Evolutionary conservation across 1,139 yeast species (phyloP).

Genomic region (Nakaseomyces bracarensis): DNA sequence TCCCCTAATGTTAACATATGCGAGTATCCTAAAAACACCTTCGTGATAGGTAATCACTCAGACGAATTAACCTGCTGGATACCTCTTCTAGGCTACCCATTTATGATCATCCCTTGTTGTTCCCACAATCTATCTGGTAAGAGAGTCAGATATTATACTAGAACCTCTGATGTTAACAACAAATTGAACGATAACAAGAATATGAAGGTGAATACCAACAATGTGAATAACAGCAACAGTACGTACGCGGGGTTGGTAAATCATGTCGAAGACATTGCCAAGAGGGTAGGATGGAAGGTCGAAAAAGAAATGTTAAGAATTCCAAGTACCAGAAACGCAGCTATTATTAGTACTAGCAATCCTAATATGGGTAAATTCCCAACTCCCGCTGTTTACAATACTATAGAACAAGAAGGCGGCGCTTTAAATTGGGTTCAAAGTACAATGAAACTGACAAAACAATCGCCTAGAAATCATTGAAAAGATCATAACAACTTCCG

Average conservation of each 20-base stretch:
- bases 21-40: conserved; percentile 60
- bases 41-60: conserved; percentile 88
- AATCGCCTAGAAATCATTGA: conserved; percentile 28
- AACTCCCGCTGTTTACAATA: conserved; percentile 42
- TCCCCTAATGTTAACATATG: conserved; percentile 60
- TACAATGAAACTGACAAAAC: conserved; percentile 54
- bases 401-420: conserved; percentile 70
- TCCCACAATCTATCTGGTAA: conserved; percentile 80
- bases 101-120: conserved; percentile 91
- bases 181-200: conserved; percentile 9
- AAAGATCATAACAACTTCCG: background rate
- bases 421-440: conserved; percentile 87
- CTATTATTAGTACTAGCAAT: conserved; percentile 58
- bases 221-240: conserved; percentile 38
- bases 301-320: conserved; percentile 83
- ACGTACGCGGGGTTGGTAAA: conserved; percentile 79
- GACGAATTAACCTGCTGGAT: conserved; percentile 96
- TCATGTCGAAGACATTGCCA: conserved; percentile 66
- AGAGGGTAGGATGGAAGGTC: conserved; percentile 69
- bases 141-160: conserved; percentile 46
- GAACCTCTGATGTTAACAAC: conserved; percentile 10
- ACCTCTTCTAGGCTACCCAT: conserved; percentile 79
- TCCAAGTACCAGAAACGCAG: conserved; percentile 92
- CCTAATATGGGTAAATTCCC: conserved; percentile 21
- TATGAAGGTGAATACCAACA: conserved; percentile 10